Evolutionary conservation across 2,329 filamentous ascomycete species (phyloP).

Genomic region (Cladobotryum protrusum): DNA sequence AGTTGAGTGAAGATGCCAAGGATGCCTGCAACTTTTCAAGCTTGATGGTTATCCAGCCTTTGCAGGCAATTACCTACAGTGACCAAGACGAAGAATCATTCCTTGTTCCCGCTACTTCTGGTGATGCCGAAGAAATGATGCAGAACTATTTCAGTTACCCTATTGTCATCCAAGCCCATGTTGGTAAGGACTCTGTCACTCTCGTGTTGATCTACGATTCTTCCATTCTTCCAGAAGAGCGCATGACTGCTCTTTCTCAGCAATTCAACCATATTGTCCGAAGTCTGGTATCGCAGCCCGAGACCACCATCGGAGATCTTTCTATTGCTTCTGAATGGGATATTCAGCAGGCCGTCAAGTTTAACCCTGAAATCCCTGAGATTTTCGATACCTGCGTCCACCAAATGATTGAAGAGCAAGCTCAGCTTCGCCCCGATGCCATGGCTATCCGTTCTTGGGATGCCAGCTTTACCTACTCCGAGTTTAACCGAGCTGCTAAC

Average conservation of each 20-base stretch:
- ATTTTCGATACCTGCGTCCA: constrained; percentile 2
- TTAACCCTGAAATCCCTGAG: neutral
- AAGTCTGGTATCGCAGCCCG: neutral
- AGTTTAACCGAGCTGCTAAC: neutral
- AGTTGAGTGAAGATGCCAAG: constrained; percentile 1
- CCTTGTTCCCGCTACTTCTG: neutral
- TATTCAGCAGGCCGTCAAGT: constrained; percentile 1
- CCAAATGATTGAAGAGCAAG: neutral
- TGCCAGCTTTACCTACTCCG: neutral
- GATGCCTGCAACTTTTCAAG: constrained; percentile 7
- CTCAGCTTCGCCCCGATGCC: neutral
- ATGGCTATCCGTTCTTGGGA: constrained; percentile 7
- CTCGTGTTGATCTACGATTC: neutral
- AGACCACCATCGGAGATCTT: neutral
- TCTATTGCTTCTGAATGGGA: neutral
- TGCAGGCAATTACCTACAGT: neutral
- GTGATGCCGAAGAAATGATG: no score
- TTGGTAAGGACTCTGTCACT: neutral
- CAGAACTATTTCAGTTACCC: neutral
- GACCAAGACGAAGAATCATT: neutral
- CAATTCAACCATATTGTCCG: constrained; percentile 2
- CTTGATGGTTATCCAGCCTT: constrained; percentile 4
- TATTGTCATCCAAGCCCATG: neutral
- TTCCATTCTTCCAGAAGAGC: neutral
- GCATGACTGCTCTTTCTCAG: neutral